Percentiles rank a stretch among this genome's conserved stretches.
These are phyloP conservation scores for Starmera dryadoides DNA, from an alignment of 805 yeast genomes.

Conservation along the genomic window DNA sequence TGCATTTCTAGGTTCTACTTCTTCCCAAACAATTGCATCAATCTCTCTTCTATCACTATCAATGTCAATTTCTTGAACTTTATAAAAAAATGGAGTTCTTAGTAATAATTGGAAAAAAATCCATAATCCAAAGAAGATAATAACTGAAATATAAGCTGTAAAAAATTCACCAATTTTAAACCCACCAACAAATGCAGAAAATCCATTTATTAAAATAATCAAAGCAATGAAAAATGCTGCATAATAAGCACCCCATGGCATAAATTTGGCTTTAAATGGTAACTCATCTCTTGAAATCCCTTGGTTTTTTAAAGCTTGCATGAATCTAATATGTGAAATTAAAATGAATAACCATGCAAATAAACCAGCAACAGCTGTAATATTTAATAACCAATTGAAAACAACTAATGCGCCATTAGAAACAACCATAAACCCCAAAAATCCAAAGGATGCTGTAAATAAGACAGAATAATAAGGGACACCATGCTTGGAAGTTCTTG, in stretches of 20 bases:
- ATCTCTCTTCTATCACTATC: slow-evolving; percentile 62
- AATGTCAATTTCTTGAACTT: slow-evolving; percentile 55
- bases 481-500: slow-evolving; percentile 44
- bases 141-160: slow-evolving; percentile 64
- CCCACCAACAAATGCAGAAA: slow-evolving; percentile 45
- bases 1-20: slow-evolving; percentile 37
- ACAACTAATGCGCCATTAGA: slow-evolving; percentile 48
- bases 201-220: slow-evolving; percentile 69
- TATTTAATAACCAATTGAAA: slow-evolving; percentile 67
- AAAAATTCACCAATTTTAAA: slow-evolving; percentile 53
- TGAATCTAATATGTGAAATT: slow-evolving; percentile 60
- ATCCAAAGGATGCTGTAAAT: slow-evolving; percentile 54
- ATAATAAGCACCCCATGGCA: slow-evolving; percentile 65
- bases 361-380: slow-evolving; percentile 72
- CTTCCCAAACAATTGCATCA: slow-evolving; percentile 55
- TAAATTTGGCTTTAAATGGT: slow-evolving; percentile 65
- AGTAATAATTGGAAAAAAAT: slow-evolving; percentile 44
- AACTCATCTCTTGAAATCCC: slow-evolving; percentile 60
- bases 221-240: slow-evolving; percentile 45
- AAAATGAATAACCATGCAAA: slow-evolving; percentile 67
- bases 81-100: slow-evolving; percentile 37
- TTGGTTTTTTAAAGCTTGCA: slow-evolving; percentile 53
- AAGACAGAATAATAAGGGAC: slow-evolving; percentile 55
- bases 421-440: slow-evolving; percentile 52
- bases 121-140: slow-evolving; percentile 52